Base-by-base conservation (phyloP, 257 asterid genomes). In the Linderniella brevidens region DNA sequence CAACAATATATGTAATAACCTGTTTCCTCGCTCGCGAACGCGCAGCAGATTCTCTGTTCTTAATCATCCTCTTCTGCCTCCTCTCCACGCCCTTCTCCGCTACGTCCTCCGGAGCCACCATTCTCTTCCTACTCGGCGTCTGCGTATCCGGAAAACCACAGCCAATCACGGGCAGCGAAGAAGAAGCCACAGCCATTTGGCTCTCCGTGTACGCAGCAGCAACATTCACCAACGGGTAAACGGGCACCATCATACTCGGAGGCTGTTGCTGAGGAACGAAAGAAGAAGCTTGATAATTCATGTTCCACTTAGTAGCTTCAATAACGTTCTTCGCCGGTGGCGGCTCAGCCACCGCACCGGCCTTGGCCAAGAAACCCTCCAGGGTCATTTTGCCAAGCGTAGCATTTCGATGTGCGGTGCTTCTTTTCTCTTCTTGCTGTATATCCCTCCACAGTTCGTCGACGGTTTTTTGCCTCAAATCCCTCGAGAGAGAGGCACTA, bases 11-110 rank as follows among this genome's bases (percentile, higher is more conserved):
- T 25, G 32, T 25, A 25, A 2, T 25, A 39, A 84, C 97, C 95
- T 80, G 95, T 72, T 84, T 88, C 74, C 97, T 80, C 9, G 97
- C 97, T 53, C 97, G 76, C 17, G 97, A 88, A 9, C 97, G 76
- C 9, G 97, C 97, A 37, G 97, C 97, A 25, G 97, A 88, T 63
- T 88, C 97, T 72, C 97, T 57, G 46, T 88, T 88, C 71, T 88
- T 88, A 48, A 88, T 88, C 97, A 88, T 83, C 68, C 97, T 80
- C 73, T 88, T 88, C 68, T 85, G 96, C 74, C 96, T 76, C 77
- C 96, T 76, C 54, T 85, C 93, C 41, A 76, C 92, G 46, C 80
- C 68, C 77, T 68, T 85, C 55, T 80, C 90, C 25, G 69, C 70
- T 58, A 80, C 55, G 46, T 69, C 86, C 50, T 60, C 82, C 0